Evolutionary conservation across 2,329 filamentous ascomycete species (phyloP), one percentile per base, ranked within the genome.

Genomic region (Elsinoe perseae): DNA sequence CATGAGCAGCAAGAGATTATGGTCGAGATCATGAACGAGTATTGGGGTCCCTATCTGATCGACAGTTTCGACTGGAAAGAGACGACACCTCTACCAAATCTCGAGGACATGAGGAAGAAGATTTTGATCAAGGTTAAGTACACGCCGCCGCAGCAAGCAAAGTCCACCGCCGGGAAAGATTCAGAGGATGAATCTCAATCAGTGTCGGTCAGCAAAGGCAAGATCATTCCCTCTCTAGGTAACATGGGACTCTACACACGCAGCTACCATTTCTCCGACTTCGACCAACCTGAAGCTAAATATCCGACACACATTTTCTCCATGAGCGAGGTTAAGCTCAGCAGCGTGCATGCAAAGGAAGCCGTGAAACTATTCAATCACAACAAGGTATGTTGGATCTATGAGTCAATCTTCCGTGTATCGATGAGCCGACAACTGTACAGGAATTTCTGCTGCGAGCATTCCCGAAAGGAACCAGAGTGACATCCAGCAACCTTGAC

Each of bases 11-110:
- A 98, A 70, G 83, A 89, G 61, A 80, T 87, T 52, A 96, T 97
- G 88, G 91, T 95, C 9, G 81, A 87, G 56, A 95, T 97, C 61
- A 96, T 98, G 86, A 84, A 84, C 61, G 83, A 95, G 62, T 86
- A 88, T 61, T 98, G 91, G 90, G 80, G 79, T 38, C 84, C 81
- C 0, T 73, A 86, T 64, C 76, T 97, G 4, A 76, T 96, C 9
- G 84, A 89, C 73, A 75, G 63, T 7, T 59, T 61, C 14, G 63
- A 61, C 21, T 64, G 64, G 23, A 81, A 66, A 75, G 82, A 75
- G 7, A 63, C 69, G 4, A 79, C 92, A 23, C 86, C 88, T 0
- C 79, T 82, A 28, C 83, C 95, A 0, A 64, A 67, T 0, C 60
- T 75, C n/a, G 81, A 81, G 12, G 82, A 89, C 10, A 72, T 97